Base-by-base conservation (phyloP, 768 basidiomycete genomes). In the Baorangia bicolor region DNA sequence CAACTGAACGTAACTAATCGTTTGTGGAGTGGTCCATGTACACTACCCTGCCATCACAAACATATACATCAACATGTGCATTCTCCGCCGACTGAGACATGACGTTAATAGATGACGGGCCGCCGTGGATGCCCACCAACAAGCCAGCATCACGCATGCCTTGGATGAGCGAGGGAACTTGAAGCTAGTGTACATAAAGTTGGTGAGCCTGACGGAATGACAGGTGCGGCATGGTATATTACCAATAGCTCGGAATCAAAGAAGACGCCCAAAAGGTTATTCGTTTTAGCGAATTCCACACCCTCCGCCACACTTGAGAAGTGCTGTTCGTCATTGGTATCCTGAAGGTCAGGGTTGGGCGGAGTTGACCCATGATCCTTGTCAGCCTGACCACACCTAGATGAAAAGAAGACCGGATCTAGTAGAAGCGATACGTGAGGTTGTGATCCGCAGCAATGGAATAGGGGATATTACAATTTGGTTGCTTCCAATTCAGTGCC, bases 401-500 rank as follows among this genome's bases (percentile, higher is more conserved):
- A 89, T 9, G 90, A 86, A 70, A 97, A 92, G 77, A 98, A 97
- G 35, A 98, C 95, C 51, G 96, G 94, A 80, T 96, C 94, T 93
- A 69, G 51, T 53, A 51, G 63, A 57, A 60, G 61, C 44, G 39
- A 55, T 28, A 56, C 20, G 47, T 66, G 50, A 69, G 60, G 53
- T 40, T 51, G 40, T n/a, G 42, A 64, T 62, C 61, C 62, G 64
- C 57, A 66, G 43, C 4, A 60, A 55, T 61, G 38, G 42, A 60
- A 55, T 39, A 60, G 51, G 55, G 35, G 46, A 39, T 25, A 35
- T 73, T 74, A 93, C 96, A 98, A 71, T 98, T 98, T 13, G 96
- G 96, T 73, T 99, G 96, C 73, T 99, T 99, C 97, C 96, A 98
- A 66, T 99, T 98, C 52, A 98, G 73, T 16, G 91, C 87, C 9